Conservation (phyloP, 2,329 filamentous ascomycete genomes). For the Plenodomus tracheiphilus region DNA sequence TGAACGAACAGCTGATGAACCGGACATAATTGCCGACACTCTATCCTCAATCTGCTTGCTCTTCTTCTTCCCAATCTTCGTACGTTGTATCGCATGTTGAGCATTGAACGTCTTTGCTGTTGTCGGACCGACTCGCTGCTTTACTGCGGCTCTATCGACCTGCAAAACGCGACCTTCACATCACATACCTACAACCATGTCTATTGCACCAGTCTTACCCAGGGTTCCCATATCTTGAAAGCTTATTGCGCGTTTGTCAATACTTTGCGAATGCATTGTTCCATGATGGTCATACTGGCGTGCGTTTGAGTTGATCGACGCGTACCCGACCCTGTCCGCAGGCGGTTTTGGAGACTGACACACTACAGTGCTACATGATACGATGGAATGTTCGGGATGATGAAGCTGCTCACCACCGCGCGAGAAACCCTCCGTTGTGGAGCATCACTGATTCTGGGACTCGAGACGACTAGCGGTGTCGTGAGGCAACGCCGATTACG, state of each 20-base stretch:
- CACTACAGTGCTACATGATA: background rate
- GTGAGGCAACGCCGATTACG: background rate
- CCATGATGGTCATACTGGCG: background rate
- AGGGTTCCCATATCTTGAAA: background rate
- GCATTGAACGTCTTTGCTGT: background rate
- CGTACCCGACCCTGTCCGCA: background rate
- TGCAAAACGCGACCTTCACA: background rate
- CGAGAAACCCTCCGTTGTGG: background rate
- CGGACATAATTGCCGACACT: background rate
- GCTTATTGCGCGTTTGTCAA: background rate
- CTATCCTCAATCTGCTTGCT: too few species aligned
- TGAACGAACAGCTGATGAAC: background rate
- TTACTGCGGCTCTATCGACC: background rate
- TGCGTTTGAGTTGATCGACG: background rate
- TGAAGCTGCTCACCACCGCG: background rate
- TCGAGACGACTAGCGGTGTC: background rate
- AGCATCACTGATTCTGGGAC: background rate
- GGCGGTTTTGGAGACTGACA: background rate
- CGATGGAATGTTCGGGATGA: background rate
- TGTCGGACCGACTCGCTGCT: background rate
- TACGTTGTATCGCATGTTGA: too few species aligned
- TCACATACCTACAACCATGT: background rate
- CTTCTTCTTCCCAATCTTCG: too few species aligned
- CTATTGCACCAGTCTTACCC: background rate
- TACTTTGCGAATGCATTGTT: background rate